Evolutionary conservation across 2,329 filamentous ascomycete genomes (phyloP), one percentile per base, ranked within the genome.

Genomic region (Curvularia lunata): DNA sequence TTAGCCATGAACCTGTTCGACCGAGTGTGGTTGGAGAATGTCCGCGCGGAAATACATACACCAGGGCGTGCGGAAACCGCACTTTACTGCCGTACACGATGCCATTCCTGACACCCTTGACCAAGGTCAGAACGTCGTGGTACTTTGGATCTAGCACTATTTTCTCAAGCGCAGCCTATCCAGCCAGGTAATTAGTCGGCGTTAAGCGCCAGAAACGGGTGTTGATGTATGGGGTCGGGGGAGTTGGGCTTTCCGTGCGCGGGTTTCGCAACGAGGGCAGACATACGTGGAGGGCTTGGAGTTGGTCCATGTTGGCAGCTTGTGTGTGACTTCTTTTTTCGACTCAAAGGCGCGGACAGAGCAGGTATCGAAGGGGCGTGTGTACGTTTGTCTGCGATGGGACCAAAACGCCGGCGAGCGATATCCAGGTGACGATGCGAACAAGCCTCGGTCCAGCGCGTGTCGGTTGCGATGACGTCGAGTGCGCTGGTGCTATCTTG

Each of bases 71-170:
- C 64, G 95, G 95, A 81, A 99, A 98, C 64, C 95, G 93, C 78
- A 99, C 92, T 86, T 98, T 98, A 70, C 91, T 88, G 60, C 95
- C 95, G 80, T 99, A 99, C 63, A 99, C 92, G 65, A 93, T 88
- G 77, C 95, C 95, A 87, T 98, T 99, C 79, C 95, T 92, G 66
- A 95, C 90, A 71, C 88, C 92, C 85, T 99, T 99, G 77, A 97
- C 77, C 66, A 99, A 84, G 56, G 91, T 87, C 61, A 99, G 86
- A 54, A 92, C 77, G 70, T 95, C 91, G 71, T 95, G 91, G 80
- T 97, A 91, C 66, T 87, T 84, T 5, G 93, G 92, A 75, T 98
- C 88, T 61, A 95, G 85, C 66, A 93, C 83, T 55, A 97, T 83
- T 67, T 85, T 84, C 80, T 96, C 92, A 68, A 93, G 80, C 61